Base-by-base conservation (phyloP, 1,139 yeast genomes). In the Hansenula lynferdii region DNA sequence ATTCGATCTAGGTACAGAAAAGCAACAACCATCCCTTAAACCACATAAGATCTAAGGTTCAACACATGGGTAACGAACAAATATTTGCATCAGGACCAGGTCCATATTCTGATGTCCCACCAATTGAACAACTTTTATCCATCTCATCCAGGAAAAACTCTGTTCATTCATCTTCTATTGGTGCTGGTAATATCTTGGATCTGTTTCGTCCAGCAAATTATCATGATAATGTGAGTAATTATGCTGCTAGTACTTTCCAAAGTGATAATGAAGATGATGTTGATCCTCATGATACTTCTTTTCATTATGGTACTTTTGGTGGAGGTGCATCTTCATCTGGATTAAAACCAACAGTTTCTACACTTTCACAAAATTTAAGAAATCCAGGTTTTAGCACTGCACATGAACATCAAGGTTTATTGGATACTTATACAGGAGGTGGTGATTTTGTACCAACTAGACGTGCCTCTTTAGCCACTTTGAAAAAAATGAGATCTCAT, bases 401-500 rank as follows among this genome's bases (percentile, higher is more conserved):
- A 8, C 27, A 31, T 22, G 34, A 31, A 23, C 34, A 31, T 17
- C 34, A 31, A 31, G n/a, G 27, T 4, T n/a, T 31, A 16, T 23
- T 31, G n/a, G 34, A 31, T 4, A 17, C 20, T 16, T 24, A 31
- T 31, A 28, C 17, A 16, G 28, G 21, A 19, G 44, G 42, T 15
- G 28, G 42, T 12, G 54, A 51, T 38, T 35, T 47, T 16, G 43
- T 47, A 29, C 43, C 53, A 1, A 36, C 48, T 7, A 47, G 51
- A 37, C 42, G 43, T 19, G 43, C 42, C 4, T 50, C 56, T 2
- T 34, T 51, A 10, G 44, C 54, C 8, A 44, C 49, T 5, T 33
- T 51, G 24, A 51, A 51, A 40, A 40, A 44, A 21, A 50, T 50
- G 20, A 42, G 35, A 33, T 51, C 56, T 1, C 54, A 49, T 32